Conservation (phyloP, 345 rosid species). For the Acer yangbiense region DNA sequence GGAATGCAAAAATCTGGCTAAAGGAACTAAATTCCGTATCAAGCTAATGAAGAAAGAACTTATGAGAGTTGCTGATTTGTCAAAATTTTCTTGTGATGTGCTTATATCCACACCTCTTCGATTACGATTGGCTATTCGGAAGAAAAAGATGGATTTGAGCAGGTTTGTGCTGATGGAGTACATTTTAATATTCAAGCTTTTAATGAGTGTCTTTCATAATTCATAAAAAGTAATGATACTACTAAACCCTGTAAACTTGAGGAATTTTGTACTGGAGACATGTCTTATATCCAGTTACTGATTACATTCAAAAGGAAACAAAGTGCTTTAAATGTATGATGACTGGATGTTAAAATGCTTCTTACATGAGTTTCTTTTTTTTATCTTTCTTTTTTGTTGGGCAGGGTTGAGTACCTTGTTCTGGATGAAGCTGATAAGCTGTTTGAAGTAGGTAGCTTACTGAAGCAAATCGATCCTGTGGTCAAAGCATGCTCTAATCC, state of each 20-base stretch:
- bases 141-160: slow-evolving; percentile 77
- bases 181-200: neutral
- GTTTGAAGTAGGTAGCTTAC: slow-evolving; percentile 75
- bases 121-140: slow-evolving; percentile 62
- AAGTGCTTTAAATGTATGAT: neutral
- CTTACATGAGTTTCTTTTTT: neutral
- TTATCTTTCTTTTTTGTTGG: neutral
- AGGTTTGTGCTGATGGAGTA: slow-evolving; percentile 49
- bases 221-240: neutral
- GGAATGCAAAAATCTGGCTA: slow-evolving; percentile 85
- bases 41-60: slow-evolving; percentile 84
- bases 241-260: neutral
- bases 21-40: slow-evolving; percentile 67
- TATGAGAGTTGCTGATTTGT: slow-evolving; percentile 54
- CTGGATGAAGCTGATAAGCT: slow-evolving; percentile 98
- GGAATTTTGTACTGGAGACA: neutral
- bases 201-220: neutral
- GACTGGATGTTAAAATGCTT: slow-evolving; percentile 8
- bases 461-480: slow-evolving; percentile 88
- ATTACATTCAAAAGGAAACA: slow-evolving; percentile 3
- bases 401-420: slow-evolving; percentile 93
- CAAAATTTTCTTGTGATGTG: slow-evolving; percentile 73
- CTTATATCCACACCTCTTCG: slow-evolving; percentile 89
- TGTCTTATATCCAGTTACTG: neutral
- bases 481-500: slow-evolving; percentile 95